Conservation (phyloP, 257 asterid species). For the Oldenlandia corymbosa region DNA sequence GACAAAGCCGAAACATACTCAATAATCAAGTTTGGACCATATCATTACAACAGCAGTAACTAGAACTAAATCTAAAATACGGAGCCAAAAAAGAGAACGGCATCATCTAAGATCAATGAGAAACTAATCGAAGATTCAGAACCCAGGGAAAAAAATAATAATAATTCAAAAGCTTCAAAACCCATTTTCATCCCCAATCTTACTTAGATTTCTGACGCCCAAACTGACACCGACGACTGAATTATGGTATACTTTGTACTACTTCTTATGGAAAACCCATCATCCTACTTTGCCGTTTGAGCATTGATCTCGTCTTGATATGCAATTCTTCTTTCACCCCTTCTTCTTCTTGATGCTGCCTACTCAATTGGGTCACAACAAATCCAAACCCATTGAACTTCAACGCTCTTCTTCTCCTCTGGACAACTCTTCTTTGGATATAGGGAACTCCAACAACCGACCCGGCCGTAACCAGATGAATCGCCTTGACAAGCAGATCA, state of each 20-base stretch:
- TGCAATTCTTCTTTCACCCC: constrained; percentile 6
- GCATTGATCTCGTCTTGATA: constrained; percentile 20
- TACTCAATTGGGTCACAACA: constrained; percentile 17
- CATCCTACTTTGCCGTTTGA: constrained; percentile 25
- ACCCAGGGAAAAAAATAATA: not conserved
- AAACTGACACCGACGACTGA: constrained; percentile 31
- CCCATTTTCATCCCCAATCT: constrained; percentile 31
- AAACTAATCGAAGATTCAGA: constrained; percentile 20
- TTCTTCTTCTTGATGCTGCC: too few species aligned
- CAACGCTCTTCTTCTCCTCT: constrained; percentile 37
- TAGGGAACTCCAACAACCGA: constrained; percentile 78
- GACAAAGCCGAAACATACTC: constrained; percentile 3
- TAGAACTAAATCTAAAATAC: constrained; percentile 4
- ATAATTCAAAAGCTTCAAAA: constrained; percentile 19
- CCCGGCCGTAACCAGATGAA: constrained; percentile 64
- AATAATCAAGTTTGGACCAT: not conserved
- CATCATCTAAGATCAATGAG: constrained; percentile 32
- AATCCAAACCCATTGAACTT: constrained; percentile 31
- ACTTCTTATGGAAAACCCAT: constrained; percentile 29
- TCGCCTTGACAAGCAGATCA: constrained; percentile 87
- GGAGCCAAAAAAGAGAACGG: constrained; percentile 9
- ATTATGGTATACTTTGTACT: constrained; percentile 36
- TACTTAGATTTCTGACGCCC: constrained; percentile 39
- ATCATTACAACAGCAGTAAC: not conserved
- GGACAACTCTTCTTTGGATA: constrained; percentile 65